Conservation (phyloP, 1,284 basidiomycete species). For the Pholiota adiposa region DNA sequence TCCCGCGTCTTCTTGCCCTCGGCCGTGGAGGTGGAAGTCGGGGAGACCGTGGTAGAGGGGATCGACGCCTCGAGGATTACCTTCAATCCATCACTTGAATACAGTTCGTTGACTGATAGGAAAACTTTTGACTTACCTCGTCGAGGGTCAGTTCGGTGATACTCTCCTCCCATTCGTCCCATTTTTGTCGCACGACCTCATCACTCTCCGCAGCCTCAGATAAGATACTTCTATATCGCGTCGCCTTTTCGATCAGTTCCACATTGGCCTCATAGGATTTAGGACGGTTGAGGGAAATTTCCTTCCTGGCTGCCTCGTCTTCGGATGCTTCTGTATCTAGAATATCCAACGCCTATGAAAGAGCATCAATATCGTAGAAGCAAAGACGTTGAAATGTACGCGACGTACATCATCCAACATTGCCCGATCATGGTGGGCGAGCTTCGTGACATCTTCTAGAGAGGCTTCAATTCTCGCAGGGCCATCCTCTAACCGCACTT, state of each 20-base stretch:
- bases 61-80: slow-evolving; percentile 68
- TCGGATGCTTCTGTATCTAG: slow-evolving; percentile 90
- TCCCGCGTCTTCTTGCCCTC: slow-evolving; percentile 53
- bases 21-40: slow-evolving; percentile 35
- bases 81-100: slow-evolving; percentile 40
- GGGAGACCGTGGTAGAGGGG: slow-evolving; percentile 62
- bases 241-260: slow-evolving; percentile 71
- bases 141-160: slow-evolving; percentile 75
- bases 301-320: slow-evolving; percentile 72
- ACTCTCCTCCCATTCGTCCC: slow-evolving; percentile 84
- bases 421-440: slow-evolving; percentile 65
- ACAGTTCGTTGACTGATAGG: neutral
- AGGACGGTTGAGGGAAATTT: slow-evolving; percentile 50
- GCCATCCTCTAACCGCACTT: slow-evolving; percentile 82
- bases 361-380: slow-evolving; percentile 3
- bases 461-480: slow-evolving; percentile 72
- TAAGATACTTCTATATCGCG: slow-evolving; percentile 75
- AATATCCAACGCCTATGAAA: slow-evolving; percentile 78
- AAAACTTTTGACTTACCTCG: slow-evolving; percentile 52
- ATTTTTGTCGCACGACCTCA: slow-evolving; percentile 76
- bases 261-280: slow-evolving; percentile 83
- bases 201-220: slow-evolving; percentile 78
- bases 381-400: slow-evolving; percentile 15
- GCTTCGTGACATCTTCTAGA: slow-evolving; percentile 73
- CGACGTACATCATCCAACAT: slow-evolving; percentile 82